phyloP scores from a whole-genome alignment of 2,329 filamentous ascomycete species.

The Septoria petroselini region DNA sequence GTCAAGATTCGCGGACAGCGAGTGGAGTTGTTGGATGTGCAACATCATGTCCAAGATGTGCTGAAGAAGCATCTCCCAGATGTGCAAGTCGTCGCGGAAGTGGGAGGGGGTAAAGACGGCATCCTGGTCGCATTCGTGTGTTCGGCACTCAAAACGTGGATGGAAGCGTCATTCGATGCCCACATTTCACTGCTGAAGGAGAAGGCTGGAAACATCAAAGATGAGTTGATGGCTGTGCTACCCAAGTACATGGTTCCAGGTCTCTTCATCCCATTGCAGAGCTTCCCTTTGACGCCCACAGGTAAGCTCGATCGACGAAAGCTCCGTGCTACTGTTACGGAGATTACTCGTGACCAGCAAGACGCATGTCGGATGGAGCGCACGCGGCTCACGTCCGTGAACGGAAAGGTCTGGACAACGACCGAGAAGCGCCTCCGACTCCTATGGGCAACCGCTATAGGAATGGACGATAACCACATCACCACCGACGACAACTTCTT shows the following conservation, averaged over 20 bases:
- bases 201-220: not conserved
- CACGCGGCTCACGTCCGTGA: not conserved
- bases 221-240: not conserved
- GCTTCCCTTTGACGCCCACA: slow-evolving; percentile 67
- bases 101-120: not conserved
- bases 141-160: not conserved
- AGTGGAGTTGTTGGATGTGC: slow-evolving; percentile 27
- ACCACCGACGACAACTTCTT: slow-evolving; percentile 43
- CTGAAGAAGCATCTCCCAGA: not conserved
- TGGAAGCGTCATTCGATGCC: not conserved
- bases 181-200: not conserved
- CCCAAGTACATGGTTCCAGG: slow-evolving; percentile 72
- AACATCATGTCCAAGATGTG: slow-evolving; percentile 1
- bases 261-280: slow-evolving; percentile 64
- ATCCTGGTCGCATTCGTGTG: slow-evolving; percentile 5
- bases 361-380: not conserved
- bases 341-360: not conserved
- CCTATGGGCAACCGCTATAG: slow-evolving; percentile 37
- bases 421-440: slow-evolving; percentile 7
- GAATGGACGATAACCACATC: not conserved
- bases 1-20: slow-evolving; percentile 28
- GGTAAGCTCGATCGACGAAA: slow-evolving; percentile 66
- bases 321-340: not conserved
- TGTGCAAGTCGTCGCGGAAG: slow-evolving; percentile 5
- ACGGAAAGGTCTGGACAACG: not conserved